Base-by-base conservation (phyloP, 176 grass and related monocot genomes). In the Ensete glaucum region DNA sequence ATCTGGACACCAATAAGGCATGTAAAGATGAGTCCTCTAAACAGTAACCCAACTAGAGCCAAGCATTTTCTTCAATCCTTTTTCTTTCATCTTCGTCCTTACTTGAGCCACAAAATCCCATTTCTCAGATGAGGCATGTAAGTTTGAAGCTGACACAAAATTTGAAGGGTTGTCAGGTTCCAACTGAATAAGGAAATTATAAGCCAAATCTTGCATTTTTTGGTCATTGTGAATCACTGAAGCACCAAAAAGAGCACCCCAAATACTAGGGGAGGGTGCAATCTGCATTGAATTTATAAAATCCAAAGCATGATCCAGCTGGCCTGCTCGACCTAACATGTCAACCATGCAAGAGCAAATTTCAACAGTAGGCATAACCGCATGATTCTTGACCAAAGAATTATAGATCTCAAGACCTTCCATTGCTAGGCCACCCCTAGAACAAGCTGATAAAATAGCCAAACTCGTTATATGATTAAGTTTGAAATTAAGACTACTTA, bases 261-360 rank as follows among this genome's bases (percentile, higher is more conserved):
- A 96, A 13, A 88, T 85, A 80, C 81, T 84, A 72, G 84, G 27
- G 13, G 80, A 82, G 56, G 85, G 79, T 50, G 72, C 72, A 77
- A 88, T 9, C 27, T 24, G 73, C 87, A 87, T 87, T 54, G 83
- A 86, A 52, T 84, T 77, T 64, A 96, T 82, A 80, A 88, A 92
- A 34, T 83, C 71, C 81, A 86, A 69, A 69, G 84, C 90, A 53
- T 34, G 54, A 50, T 82, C 64, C 25, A 93, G 22, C 48, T 79
- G 25, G 20, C 86, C 90, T 10, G 88, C 87, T 80, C 82, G 62
- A 62, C 82, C 80, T 77, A 91, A 69, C 77, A 89, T 81, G 81
- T 87, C 86, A 69, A 93, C 82, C 34, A 88, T 73, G 57, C 88
- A 89, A 15, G 88, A 72, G 81, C 67, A 93, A 82, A 93, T 93